phyloP scores from a whole-genome alignment of 257 asterid genomes.

The Cruciata laevipes region DNA sequence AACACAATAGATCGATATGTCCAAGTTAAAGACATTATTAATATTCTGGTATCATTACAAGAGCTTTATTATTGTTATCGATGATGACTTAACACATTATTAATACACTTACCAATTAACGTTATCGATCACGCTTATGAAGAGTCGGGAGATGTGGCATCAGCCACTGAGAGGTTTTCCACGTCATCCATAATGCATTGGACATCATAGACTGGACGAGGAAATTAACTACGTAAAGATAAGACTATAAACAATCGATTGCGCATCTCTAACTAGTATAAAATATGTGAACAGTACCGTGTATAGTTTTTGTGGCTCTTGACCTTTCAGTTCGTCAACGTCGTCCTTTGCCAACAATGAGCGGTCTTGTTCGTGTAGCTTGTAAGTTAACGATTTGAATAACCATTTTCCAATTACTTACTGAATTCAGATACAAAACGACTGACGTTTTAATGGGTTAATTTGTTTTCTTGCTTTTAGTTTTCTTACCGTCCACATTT shows the following conservation, averaged over 20 bases:
- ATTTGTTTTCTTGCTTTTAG: too few species aligned
- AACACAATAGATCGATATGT: not conserved
- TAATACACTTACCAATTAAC: not conserved
- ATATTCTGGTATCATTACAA: not conserved
- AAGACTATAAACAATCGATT: not conserved
- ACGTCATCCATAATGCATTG: not conserved
- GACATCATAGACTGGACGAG: not conserved
- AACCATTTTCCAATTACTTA: not conserved
- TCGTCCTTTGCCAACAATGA: constrained; percentile 7
- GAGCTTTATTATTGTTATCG: not conserved
- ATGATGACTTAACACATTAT: not conserved
- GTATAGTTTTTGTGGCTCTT: constrained; percentile 6
- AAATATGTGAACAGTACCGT: not conserved
- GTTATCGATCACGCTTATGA: not conserved
- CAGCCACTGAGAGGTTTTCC: too few species aligned
- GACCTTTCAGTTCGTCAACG: constrained; percentile 10
- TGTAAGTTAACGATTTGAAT: not conserved
- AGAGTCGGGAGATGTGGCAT: too few species aligned
- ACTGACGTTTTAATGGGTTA: too few species aligned
- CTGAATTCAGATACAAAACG: not conserved
- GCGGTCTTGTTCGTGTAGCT: not conserved
- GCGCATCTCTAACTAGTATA: not conserved
- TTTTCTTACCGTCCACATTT: too few species aligned
- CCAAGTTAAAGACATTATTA: not conserved
- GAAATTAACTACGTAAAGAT: not conserved